A percentile compares a stretch with the other conserved stretches of the same genome.
phyloP scores from a whole-genome alignment of 2,329 filamentous ascomycete species.

The Delphinella strobiligena region DNA sequence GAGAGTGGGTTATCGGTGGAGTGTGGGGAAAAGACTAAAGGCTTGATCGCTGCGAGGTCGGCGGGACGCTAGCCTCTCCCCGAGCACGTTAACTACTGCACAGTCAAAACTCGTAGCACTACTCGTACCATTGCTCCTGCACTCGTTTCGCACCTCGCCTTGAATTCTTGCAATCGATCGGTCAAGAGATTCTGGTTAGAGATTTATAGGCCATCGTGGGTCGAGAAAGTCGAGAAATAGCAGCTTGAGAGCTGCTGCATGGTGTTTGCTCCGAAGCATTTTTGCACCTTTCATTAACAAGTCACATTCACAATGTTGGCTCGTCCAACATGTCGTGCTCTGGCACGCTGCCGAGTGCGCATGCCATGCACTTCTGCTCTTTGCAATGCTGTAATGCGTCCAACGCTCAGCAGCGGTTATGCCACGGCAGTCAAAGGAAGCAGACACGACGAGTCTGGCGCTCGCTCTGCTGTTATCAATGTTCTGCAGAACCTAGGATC shows the following conservation, averaged over 20 bases:
- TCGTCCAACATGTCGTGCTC: slow-evolving; percentile 7
- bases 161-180: too few species aligned
- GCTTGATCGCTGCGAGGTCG: too few species aligned
- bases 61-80: too few species aligned
- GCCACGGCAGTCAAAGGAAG: slow-evolving; percentile 18
- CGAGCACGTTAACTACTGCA: too few species aligned
- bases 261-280: slow-evolving; percentile 2
- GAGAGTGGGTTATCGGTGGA: too few species aligned
- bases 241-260: slow-evolving; percentile 9
- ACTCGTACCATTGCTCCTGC: too few species aligned
- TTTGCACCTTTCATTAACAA: neutral
- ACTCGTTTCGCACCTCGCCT: too few species aligned
- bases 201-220: too few species aligned
- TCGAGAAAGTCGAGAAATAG: neutral
- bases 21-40: too few species aligned
- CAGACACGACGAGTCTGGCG: slow-evolving; percentile 38
- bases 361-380: neutral
- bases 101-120: too few species aligned
- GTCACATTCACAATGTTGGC: slow-evolving; percentile 5
- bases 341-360: slow-evolving; percentile 4
- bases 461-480: slow-evolving; percentile 72
- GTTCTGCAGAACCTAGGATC: slow-evolving; percentile 91
- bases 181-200: too few species aligned
- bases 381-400: slow-evolving; percentile 5
- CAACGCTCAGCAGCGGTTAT: slow-evolving; percentile 10